These are phyloP conservation scores for Infundibulicybe gibba DNA, from an alignment of 768 basidiomycete species.

Conservation along the genomic window DNA sequence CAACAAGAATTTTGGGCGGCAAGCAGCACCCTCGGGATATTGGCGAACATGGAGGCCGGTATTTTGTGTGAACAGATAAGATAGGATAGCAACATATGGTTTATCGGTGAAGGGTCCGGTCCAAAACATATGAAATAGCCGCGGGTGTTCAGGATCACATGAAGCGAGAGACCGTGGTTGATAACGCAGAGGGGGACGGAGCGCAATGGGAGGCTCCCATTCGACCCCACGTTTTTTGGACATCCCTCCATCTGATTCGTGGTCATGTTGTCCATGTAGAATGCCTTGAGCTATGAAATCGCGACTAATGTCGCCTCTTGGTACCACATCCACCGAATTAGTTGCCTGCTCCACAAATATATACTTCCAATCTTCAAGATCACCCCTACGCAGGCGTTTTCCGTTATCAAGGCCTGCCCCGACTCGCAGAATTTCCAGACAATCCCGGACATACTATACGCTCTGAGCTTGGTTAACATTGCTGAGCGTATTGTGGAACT, in stretches of 20 bases:
- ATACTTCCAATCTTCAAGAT: conserved; percentile 83
- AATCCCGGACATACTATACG: conserved; percentile 93
- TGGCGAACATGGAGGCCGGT: conserved; percentile 69
- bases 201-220: conserved; percentile 29
- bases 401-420: conserved; percentile 88
- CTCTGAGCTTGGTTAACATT: conserved; percentile 8
- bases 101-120: conserved; percentile 98
- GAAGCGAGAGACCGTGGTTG: conserved; percentile 51
- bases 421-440: conserved; percentile 89
- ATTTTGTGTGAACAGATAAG: conserved; percentile 96
- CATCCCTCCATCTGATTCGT: too few species aligned
- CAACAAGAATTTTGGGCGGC: conserved; percentile 92
- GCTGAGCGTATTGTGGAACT: neutral
- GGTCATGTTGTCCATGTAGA: neutral
- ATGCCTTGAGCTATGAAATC: conserved; percentile 1
- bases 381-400: conserved; percentile 65
- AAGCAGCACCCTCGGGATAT: conserved; percentile 47
- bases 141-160: conserved; percentile 84
- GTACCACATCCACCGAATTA: conserved; percentile 11
- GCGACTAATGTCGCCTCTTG: neutral
- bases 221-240: too few species aligned
- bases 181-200: conserved; percentile 50
- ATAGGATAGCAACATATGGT: conserved; percentile 91
- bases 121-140: conserved; percentile 99
- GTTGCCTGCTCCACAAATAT: conserved; percentile 67